Conservation (phyloP, 495 filamentous ascomycete genomes). For the Articulospora tetracladia region DNA sequence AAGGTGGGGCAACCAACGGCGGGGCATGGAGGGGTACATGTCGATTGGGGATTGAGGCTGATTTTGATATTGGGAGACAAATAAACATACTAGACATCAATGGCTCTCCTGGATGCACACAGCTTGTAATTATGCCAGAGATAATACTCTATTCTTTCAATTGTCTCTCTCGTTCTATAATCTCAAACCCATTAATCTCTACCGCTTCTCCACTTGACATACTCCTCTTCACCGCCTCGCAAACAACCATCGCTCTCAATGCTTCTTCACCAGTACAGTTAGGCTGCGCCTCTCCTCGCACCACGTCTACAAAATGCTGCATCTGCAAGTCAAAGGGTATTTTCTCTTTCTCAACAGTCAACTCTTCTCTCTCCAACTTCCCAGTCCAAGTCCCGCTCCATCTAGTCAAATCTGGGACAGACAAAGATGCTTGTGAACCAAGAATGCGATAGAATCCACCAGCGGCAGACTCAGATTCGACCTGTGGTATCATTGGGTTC, state of each 20-base stretch:
- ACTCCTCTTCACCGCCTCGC: slow-evolving; percentile 37
- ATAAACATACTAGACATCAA: too few species aligned
- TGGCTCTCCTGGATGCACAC: too few species aligned
- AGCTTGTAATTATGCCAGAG: too few species aligned
- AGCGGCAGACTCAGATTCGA: slow-evolving; percentile 22
- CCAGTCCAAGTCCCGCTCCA: slow-evolving; percentile 42
- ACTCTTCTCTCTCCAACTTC: slow-evolving; percentile 22
- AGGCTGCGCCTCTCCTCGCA: slow-evolving; percentile 37
- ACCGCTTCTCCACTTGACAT: slow-evolving; percentile 31
- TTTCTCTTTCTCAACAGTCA: slow-evolving; percentile 34
- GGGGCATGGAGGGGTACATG: background rate
- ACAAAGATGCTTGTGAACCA: slow-evolving; percentile 48
- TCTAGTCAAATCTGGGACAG: slow-evolving; percentile 50
- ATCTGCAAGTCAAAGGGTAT: slow-evolving; percentile 53
- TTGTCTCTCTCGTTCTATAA: background rate
- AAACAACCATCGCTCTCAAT: slow-evolving; percentile 40
- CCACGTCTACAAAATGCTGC: slow-evolving; percentile 50
- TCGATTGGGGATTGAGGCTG: background rate
- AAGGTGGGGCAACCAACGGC: background rate
- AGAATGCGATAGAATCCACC: slow-evolving; percentile 54
- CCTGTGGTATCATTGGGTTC: slow-evolving; percentile 47
- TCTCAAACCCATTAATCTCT: slow-evolving; percentile 18
- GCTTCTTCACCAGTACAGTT: slow-evolving; percentile 44
- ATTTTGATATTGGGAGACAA: too few species aligned
- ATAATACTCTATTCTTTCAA: too few species aligned